A percentile compares a stretch with the other conserved stretches of the same genome.
Evolutionary conservation across 2,329 filamentous ascomycete species (phyloP).

Genomic region (Grosmannia penicillata): DNA sequence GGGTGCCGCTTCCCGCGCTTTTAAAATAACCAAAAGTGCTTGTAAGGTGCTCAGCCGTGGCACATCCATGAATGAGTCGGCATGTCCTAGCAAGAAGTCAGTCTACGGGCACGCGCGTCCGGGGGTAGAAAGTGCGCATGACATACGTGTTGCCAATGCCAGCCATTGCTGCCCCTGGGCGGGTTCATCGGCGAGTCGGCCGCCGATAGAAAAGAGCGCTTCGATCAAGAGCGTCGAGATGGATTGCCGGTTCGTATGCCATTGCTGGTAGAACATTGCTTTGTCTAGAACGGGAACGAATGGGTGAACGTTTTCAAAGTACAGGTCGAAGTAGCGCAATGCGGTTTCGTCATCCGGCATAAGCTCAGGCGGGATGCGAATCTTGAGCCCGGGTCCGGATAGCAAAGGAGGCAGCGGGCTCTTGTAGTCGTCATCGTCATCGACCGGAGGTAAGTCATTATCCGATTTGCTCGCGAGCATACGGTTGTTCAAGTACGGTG

Average conservation of each 20-base stretch:
- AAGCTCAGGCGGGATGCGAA: slow-evolving; percentile 79
- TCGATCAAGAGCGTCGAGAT: slow-evolving; percentile 84
- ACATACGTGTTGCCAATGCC: slow-evolving; percentile 66
- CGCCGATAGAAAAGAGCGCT: slow-evolving; percentile 80
- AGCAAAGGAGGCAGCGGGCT: slow-evolving; percentile 53
- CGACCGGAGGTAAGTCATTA: slow-evolving; percentile 46
- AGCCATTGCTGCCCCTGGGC: slow-evolving; percentile 85
- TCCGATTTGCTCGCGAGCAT: slow-evolving; percentile 21
- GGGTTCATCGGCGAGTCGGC: slow-evolving; percentile 68
- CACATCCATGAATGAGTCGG: slow-evolving; percentile 85
- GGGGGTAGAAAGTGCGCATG: slow-evolving; percentile 6
- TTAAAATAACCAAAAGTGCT: slow-evolving; percentile 72
- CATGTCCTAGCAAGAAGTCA: slow-evolving; percentile 46
- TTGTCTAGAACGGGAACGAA: slow-evolving; percentile 86
- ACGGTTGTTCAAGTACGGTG: slow-evolving; percentile 64
- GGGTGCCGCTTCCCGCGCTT: slow-evolving; percentile 81
- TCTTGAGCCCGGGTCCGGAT: slow-evolving; percentile 56
- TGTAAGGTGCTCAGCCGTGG: slow-evolving; percentile 85
- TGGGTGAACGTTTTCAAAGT: slow-evolving; percentile 79
- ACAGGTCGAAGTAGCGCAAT: slow-evolving; percentile 76
- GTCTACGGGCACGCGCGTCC: slow-evolving; percentile 13
- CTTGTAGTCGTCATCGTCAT: slow-evolving; percentile 57
- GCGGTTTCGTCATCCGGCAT: slow-evolving; percentile 82
- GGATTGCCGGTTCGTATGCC: slow-evolving; percentile 65
- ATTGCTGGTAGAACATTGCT: slow-evolving; percentile 72